Evolutionary conservation across 202 grass and related monocot species (phyloP), one percentile per base, ranked within the genome.

Genomic region (Bolboschoenoplectus hybrid): DNA sequence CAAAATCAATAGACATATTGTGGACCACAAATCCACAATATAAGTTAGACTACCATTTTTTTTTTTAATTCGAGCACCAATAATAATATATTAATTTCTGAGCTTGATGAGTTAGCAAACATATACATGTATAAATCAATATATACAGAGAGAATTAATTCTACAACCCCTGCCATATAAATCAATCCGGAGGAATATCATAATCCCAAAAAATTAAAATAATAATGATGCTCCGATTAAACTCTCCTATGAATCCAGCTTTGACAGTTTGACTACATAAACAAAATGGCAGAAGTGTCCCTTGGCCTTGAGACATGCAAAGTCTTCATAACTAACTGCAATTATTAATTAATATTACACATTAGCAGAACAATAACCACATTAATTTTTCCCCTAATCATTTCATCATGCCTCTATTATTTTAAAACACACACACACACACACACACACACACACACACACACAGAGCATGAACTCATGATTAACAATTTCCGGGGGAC

Each of bases 401-500:
- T 57, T 57, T 56, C 45, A 84, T 84, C 82, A 84, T 71, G 34
- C 82, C 6, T 69, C 40, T 34, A 67, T 71, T 68, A 84, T 84
- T 84, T 53, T 71, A 53, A 67, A 84, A 7, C 35, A 26, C 26
- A 26, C 26, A 26, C 26, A 26, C 26, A 26, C 26, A 26, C 26
- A 26, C 26, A 26, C 26, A 26, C 26, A 26, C 26, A 26, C 38
- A 26, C 26, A 26, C 26, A 26, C 26, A 26, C 26, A 26, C 26
- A 26, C 26, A 26, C 38, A 57, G 7, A 71, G 34, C 64, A 70
- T 71, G 82, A 69, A 84, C 65, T 70, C 20, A 71, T 84, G 82
- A 57, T 84, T 84, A 84, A 84, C 82, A 84, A 84, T 66, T 84
- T 66, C 6, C 9, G 49, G 75, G 82, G 49, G 65, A 84, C 82